Base-by-base conservation (phyloP, 1,284 basidiomycete genomes). In the Cerioporus squamosus region DNA sequence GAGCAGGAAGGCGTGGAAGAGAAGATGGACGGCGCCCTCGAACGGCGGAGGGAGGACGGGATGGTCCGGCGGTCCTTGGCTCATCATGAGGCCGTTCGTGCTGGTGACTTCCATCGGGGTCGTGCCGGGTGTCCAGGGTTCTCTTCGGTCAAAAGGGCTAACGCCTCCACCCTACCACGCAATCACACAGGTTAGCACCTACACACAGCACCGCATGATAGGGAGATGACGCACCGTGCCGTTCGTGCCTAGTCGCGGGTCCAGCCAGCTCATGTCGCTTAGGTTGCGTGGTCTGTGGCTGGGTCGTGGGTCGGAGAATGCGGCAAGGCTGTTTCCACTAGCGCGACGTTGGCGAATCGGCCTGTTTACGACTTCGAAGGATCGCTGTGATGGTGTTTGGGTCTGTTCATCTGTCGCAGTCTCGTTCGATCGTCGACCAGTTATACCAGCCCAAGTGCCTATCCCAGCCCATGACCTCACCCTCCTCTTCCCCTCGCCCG, bases 361-460 rank as follows among this genome's bases (percentile, higher is more conserved):
- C 43, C 90, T 80, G 69, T 91, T 91, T 22, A 86, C 72, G 23
- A 93, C 89, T 69, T 91, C 90, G 66, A 92, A 92, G 1, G 80
- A 78, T 57, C 81, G 75, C 50, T 47, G 78, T 69, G 53, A 74
- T 67, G 59, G 77, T 8, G 71, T 66, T 12, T 68, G 63, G 14
- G 67, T 59, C 29, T 51, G 60, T 20, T 61, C 61, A 18, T 72
- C 70, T 12, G 54, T 49, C 20, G 54, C 65, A 42, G 69, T 69
- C 26, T 72, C 71, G 54, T 64, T 66, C 5, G 72, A 73, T 36
- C 63, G 62, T n/a, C 71, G 66, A 22, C 63, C 64, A 8, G 66
- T 23, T 18, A 63, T 55, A 17, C 63, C 60, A 8, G 66, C 62
- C 62, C 68, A 68, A 12, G 65, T 62, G 36, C 62, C 62, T 7